Base-by-base conservation (phyloP, 768 basidiomycete genomes). In the Mycena galopus region DNA sequence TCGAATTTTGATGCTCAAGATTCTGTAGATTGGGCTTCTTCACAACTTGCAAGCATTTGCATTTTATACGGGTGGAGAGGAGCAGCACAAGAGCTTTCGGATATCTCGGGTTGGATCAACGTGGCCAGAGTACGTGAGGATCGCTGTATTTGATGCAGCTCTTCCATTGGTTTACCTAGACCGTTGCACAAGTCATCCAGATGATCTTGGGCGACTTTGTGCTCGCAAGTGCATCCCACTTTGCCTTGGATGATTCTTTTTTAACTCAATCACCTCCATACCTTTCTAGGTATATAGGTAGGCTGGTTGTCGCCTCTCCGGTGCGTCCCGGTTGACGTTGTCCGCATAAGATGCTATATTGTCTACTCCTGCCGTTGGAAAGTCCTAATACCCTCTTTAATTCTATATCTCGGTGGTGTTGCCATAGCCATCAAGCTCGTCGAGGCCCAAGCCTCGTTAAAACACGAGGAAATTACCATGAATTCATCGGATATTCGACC, bases 101-200 rank as follows among this genome's bases (percentile, higher is more conserved):
- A 67, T 67, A 67, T 67, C 30, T 35, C 19, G 5, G 17, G 33
- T 9, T 67, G 65, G 65, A 67, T 67, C 42, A 67, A 67, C 56
- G 30, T 67, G 1, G 56, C 42, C 27, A 58, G 42, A n/a, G 65
- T 67, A 32, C 39, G 55, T 42, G 47, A 32, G 62, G 47, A 35
- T 37, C 19, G n/a, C 39, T 57, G 39, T 44, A n/a, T 57, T 66
- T 17, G 5, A 35, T n/a, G 27, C 25, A 29, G 35, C 51, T 66
- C 65, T 19, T 39, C 57, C 23, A 56, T 7, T 11, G 1, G 23
- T 29, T 53, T 23, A 55, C 39, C 35, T 57, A 66, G 65, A 50
- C 27, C n/a, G 23, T 32, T 44, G 19, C 65, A 8, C 51, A 56
- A 25, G 27, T 21, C 25, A 30, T n/a, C 16, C 32, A 56, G 23